Evolutionary conservation across 805 yeast species (phyloP), one percentile per base, ranked within the genome.

Genomic region (Nakazawaea wyomingensis): DNA sequence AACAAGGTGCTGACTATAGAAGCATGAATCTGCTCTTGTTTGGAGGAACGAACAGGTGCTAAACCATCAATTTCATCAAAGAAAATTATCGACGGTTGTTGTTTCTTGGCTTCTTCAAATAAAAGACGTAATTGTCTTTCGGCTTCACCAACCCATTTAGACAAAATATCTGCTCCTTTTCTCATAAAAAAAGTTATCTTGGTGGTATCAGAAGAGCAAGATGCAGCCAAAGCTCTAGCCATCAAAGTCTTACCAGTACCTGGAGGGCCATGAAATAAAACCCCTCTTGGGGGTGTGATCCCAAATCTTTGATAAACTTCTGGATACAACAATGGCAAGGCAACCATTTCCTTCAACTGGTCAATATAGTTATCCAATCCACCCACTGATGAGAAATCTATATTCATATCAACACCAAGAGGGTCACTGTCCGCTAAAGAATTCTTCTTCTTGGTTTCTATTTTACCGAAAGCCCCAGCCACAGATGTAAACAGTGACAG

Each of bases 141-240:
- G 5, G 98, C 98, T 62, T 93, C 99, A 55, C 99, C 99, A 3
- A 93, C 98, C 99, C 99, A 93, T 66, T 93, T 93, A 35, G 96
- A 86, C 53, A 93, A 68, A 57, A 95, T 85, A 61, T 93, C 99
- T 0, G 99, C 98, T 50, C 99, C 99, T 60, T 93, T 93, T 49
- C 99, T 70, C 99, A 93, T 93, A 64, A 89, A 93, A 56, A 93
- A 93, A 0, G 99, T 89, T 45, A 93, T 89, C 52, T 93, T 91
- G 48, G 83, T 71, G 11, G 82, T 81, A 14, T 85, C 81, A 0
- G 95, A 78, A 0, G 96, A 85, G 54, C 96, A 89, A 50, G 95
- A 85, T 0, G 98, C 93, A 1, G 99, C 99, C 40, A 93, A 68
- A 0, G 99, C 99, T 47, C 99, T 69, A 0, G 99, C 99, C 96